phyloP scores from a whole-genome alignment of 2,329 filamentous ascomycete genomes.

The Chaetomium globosum region DNA sequence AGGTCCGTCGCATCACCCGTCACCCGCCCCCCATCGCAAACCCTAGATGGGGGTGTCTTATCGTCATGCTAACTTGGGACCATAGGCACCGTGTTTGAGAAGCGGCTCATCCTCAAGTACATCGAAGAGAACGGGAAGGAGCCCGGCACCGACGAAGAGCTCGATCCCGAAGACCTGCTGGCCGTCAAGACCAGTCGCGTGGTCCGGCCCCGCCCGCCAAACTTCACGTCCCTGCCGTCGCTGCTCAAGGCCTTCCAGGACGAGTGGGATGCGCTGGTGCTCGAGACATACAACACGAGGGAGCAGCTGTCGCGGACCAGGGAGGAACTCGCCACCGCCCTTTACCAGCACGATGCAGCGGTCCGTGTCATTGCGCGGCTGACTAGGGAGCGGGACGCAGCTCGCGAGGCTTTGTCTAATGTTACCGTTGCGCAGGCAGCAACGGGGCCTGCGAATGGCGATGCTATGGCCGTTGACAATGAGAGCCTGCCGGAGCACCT shows the following conservation, averaged over 20 bases:
- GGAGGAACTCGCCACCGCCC: constrained; percentile 87
- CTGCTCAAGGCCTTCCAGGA: constrained; percentile 94
- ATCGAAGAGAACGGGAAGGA: constrained; percentile 92
- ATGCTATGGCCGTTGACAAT: constrained; percentile 91
- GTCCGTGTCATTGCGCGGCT: constrained; percentile 89
- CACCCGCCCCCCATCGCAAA: not conserved
- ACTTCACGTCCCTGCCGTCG: constrained; percentile 92
- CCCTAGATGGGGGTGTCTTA: too few relatives aligned
- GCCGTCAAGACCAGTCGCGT: constrained; percentile 81
- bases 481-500: constrained; percentile 74
- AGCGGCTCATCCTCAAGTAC: constrained; percentile 91
- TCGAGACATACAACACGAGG: constrained; percentile 88
- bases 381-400: constrained; percentile 89
- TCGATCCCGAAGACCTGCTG: constrained; percentile 81
- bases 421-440: constrained; percentile 70
- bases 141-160: constrained; percentile 82
- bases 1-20: constrained; percentile 57
- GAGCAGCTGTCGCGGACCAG: constrained; percentile 87
- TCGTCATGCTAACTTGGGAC: constrained; percentile 18
- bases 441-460: constrained; percentile 59
- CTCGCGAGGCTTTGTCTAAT: constrained; percentile 82
- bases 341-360: constrained; percentile 98
- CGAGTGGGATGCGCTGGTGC: constrained; percentile 92
- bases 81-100: constrained; percentile 86
- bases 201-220: constrained; percentile 86